phyloP scores from a whole-genome alignment of 2,329 filamentous ascomycete genomes.

The Stachybotrys chartarum region DNA sequence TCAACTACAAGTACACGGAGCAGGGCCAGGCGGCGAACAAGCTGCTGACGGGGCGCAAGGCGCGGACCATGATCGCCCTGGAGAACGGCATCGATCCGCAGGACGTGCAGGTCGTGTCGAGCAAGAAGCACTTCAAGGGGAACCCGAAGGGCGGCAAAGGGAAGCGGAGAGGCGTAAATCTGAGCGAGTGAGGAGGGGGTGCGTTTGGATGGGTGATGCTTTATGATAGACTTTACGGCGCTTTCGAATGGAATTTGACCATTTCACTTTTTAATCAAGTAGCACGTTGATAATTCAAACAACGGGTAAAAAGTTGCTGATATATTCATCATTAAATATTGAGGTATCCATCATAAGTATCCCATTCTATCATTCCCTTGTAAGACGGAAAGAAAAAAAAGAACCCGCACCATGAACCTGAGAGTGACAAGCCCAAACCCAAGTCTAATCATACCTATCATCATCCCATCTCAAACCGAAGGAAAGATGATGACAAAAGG shows the following conservation, averaged over 20 bases:
- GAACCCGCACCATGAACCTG: no score
- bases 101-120: slow-evolving; percentile 57
- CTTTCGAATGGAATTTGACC: no score
- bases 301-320: neutral
- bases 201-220: neutral
- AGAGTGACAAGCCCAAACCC: neutral
- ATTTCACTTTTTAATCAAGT: no score
- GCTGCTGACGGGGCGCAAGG: slow-evolving; percentile 75
- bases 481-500: neutral
- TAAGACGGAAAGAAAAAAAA: no score
- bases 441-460: neutral
- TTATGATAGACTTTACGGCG: neutral
- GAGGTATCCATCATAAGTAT: neutral
- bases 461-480: neutral
- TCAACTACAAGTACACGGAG: slow-evolving; percentile 82
- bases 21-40: slow-evolving; percentile 59
- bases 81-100: slow-evolving; percentile 80
- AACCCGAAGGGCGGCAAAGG: slow-evolving; percentile 54
- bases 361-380: neutral
- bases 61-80: slow-evolving; percentile 70
- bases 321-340: neutral
- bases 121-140: slow-evolving; percentile 96
- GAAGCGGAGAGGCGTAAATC: slow-evolving; percentile 23
- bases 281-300: no score
- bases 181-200: slow-evolving; percentile 9